phyloP scores from a whole-genome alignment of 1,139 yeast species.

The Diutina pseudorugosa region DNA sequence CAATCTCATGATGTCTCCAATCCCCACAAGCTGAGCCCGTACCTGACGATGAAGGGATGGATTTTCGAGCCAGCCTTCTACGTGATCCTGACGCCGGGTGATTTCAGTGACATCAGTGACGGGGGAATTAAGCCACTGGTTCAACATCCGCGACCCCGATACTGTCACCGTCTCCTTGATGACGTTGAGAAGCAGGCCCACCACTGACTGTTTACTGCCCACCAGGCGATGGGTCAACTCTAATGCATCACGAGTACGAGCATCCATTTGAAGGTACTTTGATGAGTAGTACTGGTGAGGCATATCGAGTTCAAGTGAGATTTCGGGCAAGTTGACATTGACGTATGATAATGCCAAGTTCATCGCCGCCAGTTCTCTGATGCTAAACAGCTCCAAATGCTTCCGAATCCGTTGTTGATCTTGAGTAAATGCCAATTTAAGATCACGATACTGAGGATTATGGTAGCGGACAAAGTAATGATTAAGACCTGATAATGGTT shows the following conservation, averaged over 20 bases:
- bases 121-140: slow-evolving; percentile 81
- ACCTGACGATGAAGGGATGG: slow-evolving; percentile 19
- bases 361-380: slow-evolving; percentile 31
- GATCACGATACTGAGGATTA: slow-evolving; percentile 18
- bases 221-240: slow-evolving; percentile 50
- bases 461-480: slow-evolving; percentile 51
- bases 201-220: slow-evolving; percentile 40
- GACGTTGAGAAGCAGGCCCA: slow-evolving; percentile 61
- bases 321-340: slow-evolving; percentile 29
- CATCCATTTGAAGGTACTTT: slow-evolving; percentile 63
- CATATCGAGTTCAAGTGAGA: slow-evolving; percentile 23
- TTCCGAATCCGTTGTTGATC: slow-evolving; percentile 44
- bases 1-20: slow-evolving; percentile 29
- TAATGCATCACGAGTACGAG: slow-evolving; percentile 70
- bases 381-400: slow-evolving; percentile 41
- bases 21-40: slow-evolving; percentile 13
- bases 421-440: slow-evolving; percentile 25
- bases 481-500: slow-evolving; percentile 37
- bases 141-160: slow-evolving; percentile 67
- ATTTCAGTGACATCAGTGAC: slow-evolving; percentile 47
- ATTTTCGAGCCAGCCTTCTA: slow-evolving; percentile 37
- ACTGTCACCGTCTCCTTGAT: slow-evolving; percentile 66
- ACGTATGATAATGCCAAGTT: slow-evolving; percentile 30
- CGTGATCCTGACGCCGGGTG: slow-evolving; percentile 47
- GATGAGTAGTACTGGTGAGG: slow-evolving; percentile 30